These are phyloP conservation scores for Hemisphaericaspora nanyangensis DNA, from an alignment of 805 yeast species.

Conservation along the genomic window DNA sequence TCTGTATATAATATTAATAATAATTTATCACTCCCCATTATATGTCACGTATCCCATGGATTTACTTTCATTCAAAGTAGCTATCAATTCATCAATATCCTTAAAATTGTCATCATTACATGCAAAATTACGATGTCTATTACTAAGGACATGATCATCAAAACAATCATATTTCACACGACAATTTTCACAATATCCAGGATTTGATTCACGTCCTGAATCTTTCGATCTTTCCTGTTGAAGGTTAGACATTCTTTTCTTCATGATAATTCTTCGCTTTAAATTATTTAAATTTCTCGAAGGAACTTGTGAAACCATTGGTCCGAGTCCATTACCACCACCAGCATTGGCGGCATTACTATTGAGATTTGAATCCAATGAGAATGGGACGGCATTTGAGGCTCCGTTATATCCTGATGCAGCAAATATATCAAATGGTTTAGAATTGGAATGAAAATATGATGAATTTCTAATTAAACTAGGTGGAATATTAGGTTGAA, in stretches of 20 bases:
- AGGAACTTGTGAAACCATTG: slow-evolving; percentile 53
- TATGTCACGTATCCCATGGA: slow-evolving; percentile 40
- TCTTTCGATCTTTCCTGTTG: slow-evolving; percentile 12
- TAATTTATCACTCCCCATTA: slow-evolving; percentile 39
- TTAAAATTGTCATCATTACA: slow-evolving; percentile 63
- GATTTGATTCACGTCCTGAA: slow-evolving; percentile 21
- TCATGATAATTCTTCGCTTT: slow-evolving; percentile 43
- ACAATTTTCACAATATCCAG: slow-evolving; percentile 96
- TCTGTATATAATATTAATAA: too few species aligned
- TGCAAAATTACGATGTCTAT: slow-evolving; percentile 78
- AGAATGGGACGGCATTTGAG: slow-evolving; percentile 37
- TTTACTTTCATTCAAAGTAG: slow-evolving; percentile 41
- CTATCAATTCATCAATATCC: slow-evolving; percentile 72
- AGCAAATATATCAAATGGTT: slow-evolving; percentile 38
- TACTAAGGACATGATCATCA: slow-evolving; percentile 67
- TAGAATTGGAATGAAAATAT: slow-evolving; percentile 34
- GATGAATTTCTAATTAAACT: slow-evolving; percentile 35
- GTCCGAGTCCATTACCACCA: slow-evolving; percentile 56
- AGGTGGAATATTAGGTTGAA: slow-evolving; percentile 20
- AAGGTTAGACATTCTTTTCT: slow-evolving; percentile 20
- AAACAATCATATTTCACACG: slow-evolving; percentile 76
- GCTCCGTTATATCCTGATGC: slow-evolving; percentile 44
- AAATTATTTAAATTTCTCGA: slow-evolving; percentile 48
- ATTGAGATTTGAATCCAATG: slow-evolving; percentile 38
- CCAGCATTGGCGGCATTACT: slow-evolving; percentile 15